Conservation (phyloP, 805 yeast genomes). For the Zygosaccharomyces bailii region DNA sequence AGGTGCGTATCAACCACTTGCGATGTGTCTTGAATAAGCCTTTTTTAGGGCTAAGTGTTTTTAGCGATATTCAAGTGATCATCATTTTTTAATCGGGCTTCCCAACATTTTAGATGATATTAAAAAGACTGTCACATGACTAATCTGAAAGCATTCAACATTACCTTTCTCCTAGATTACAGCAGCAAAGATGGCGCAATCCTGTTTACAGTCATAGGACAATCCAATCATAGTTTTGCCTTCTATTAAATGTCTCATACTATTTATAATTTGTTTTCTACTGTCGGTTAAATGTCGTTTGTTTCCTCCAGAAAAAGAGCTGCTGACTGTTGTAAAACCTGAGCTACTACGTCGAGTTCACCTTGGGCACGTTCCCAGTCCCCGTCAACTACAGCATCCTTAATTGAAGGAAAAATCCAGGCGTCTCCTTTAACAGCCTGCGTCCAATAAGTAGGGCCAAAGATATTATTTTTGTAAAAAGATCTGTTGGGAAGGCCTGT, state of each 20-base stretch:
- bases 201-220: too few species aligned
- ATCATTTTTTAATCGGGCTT: too few species aligned
- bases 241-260: neutral
- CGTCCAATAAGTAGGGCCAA: constrained; percentile 63
- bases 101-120: too few species aligned
- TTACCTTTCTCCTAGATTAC: too few species aligned
- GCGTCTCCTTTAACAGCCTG: constrained; percentile 46
- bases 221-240: too few species aligned
- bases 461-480: constrained; percentile 64
- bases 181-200: too few species aligned
- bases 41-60: too few species aligned
- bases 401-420: constrained; percentile 71
- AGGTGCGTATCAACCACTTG: too few species aligned
- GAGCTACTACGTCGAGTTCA: constrained; percentile 46
- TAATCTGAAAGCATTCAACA: too few species aligned
- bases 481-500: constrained; percentile 49
- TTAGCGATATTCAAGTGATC: too few species aligned
- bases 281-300: constrained; percentile 13
- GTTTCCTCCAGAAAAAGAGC: constrained; percentile 33
- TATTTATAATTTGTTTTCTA: constrained; percentile 4
- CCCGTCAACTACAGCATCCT: constrained; percentile 56
- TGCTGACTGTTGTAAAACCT: constrained; percentile 34
- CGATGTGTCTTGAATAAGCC: too few species aligned
- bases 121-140: too few species aligned
- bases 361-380: constrained; percentile 54